These are phyloP conservation scores for Sisymbrium irio DNA, from an alignment of 345 rosid genomes.

Conservation along the genomic window DNA sequence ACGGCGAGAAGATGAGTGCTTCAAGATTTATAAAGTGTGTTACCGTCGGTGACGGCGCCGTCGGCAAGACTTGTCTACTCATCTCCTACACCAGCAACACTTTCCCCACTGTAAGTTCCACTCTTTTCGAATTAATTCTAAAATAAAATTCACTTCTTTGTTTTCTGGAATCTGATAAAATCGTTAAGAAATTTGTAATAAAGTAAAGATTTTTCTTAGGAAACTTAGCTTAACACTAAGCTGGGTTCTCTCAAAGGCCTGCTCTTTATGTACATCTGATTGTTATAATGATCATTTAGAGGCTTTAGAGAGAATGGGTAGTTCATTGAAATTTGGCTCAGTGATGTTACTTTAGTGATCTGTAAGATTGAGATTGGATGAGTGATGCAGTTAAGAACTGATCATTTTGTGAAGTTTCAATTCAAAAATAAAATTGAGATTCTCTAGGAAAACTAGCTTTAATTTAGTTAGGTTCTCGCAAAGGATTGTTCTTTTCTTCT, in stretches of 20 bases:
- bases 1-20: slow-evolving; percentile 50
- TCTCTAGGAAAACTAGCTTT: too few relatives aligned
- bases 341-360: not conserved
- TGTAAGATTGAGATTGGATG: not conserved
- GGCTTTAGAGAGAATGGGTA: not conserved
- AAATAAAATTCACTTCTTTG: too few relatives aligned
- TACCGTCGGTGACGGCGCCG: slow-evolving; percentile 81
- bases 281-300: not conserved
- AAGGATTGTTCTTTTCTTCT: not conserved
- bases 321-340: not conserved
- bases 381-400: too few relatives aligned
- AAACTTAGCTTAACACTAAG: not conserved
- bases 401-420: too few relatives aligned
- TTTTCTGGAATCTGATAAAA: not conserved
- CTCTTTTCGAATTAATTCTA: not conserved
- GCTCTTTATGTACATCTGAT: not conserved
- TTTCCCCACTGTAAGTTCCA: slow-evolving; percentile 57
- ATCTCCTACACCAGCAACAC: slow-evolving; percentile 78
- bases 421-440: too few relatives aligned
- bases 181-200: not conserved
- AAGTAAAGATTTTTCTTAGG: not conserved
- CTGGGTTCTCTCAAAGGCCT: slow-evolving; percentile 5
- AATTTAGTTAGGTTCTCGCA: not conserved
- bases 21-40: slow-evolving; percentile 76
- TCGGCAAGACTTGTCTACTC: slow-evolving; percentile 78